A percentile compares a stretch with the other conserved stretches of the same genome.
These are phyloP conservation scores for Penicillium manginii DNA, from an alignment of 495 filamentous ascomycete genomes.

Conservation along the genomic window DNA sequence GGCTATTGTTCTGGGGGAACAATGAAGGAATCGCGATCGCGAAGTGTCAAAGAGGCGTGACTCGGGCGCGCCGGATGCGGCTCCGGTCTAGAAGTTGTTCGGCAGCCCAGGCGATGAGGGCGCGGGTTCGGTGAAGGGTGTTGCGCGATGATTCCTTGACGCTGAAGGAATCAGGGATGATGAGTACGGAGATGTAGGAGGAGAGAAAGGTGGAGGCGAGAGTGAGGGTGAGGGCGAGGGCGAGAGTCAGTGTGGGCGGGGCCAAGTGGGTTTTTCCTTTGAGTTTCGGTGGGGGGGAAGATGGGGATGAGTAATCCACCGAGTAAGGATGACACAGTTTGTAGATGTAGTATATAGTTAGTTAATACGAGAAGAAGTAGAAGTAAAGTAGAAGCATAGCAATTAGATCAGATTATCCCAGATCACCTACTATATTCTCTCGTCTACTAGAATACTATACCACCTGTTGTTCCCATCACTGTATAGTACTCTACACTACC, in stretches of 20 bases:
- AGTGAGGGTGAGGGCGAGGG: neutral
- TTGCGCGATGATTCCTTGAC: neutral
- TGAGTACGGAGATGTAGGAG: too few relatives aligned
- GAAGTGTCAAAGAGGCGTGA: constrained; percentile 11
- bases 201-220: neutral
- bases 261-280: constrained; percentile 21
- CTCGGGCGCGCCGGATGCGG: constrained; percentile 30
- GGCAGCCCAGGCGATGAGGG: constrained; percentile 7
- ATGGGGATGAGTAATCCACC: constrained; percentile 28
- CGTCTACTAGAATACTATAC: too few relatives aligned
- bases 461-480: too few relatives aligned
- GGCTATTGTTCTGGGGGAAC: constrained; percentile 1
- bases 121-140: neutral
- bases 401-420: too few relatives aligned
- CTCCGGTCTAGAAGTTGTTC: constrained; percentile 10
- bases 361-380: too few relatives aligned
- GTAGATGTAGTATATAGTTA: too few relatives aligned
- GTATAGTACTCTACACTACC: too few relatives aligned
- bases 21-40: constrained; percentile 7
- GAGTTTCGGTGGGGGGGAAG: constrained; percentile 12
- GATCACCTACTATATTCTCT: too few relatives aligned
- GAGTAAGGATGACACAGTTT: too few relatives aligned
- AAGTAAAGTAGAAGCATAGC: too few relatives aligned
- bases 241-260: constrained; percentile 10
- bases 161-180: neutral